phyloP scores from a whole-genome alignment of 352 stramenopile species.

The Phytophthora capsici region DNA sequence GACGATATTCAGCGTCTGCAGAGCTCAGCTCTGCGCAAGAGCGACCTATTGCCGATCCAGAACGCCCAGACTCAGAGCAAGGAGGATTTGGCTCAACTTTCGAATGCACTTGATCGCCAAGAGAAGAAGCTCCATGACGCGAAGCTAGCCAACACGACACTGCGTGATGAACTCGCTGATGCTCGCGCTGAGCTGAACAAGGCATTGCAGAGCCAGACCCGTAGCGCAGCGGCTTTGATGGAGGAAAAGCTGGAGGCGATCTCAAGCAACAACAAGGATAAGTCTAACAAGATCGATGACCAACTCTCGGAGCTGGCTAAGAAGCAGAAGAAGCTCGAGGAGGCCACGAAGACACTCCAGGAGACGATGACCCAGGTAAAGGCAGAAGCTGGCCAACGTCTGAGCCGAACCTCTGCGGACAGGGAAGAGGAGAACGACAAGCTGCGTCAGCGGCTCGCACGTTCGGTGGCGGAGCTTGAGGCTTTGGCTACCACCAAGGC shows the following conservation, averaged over 20 bases:
- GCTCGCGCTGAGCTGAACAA: slow-evolving; percentile 66
- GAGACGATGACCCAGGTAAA: slow-evolving; percentile 52
- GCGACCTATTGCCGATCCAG: slow-evolving; percentile 58
- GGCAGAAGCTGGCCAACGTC: slow-evolving; percentile 38
- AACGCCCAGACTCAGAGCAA: slow-evolving; percentile 67
- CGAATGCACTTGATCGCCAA: slow-evolving; percentile 60
- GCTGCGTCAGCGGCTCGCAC: slow-evolving; percentile 59
- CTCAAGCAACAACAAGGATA: slow-evolving; percentile 47
- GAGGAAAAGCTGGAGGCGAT: slow-evolving; percentile 69
- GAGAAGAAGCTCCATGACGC: slow-evolving; percentile 68
- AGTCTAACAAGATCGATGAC: slow-evolving; percentile 57
- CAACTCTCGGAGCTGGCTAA: slow-evolving; percentile 56
- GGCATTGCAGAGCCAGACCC: slow-evolving; percentile 58
- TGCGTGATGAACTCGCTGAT: slow-evolving; percentile 64
- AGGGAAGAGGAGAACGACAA: slow-evolving; percentile 44
- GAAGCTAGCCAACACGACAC: slow-evolving; percentile 46
- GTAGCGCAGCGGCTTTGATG: slow-evolving; percentile 44
- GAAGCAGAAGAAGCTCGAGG: slow-evolving; percentile 69
- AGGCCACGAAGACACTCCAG: slow-evolving; percentile 48
- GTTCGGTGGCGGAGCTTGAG: slow-evolving; percentile 57
- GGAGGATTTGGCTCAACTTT: slow-evolving; percentile 67
- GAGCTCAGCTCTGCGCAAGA: slow-evolving; percentile 50
- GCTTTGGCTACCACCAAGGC: slow-evolving; percentile 44
- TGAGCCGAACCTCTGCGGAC: slow-evolving; percentile 30
- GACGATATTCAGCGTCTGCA: slow-evolving; percentile 69